Evolutionary conservation across 2,329 filamentous ascomycete genomes (phyloP).

Genomic region (Sarocladium strictum): DNA sequence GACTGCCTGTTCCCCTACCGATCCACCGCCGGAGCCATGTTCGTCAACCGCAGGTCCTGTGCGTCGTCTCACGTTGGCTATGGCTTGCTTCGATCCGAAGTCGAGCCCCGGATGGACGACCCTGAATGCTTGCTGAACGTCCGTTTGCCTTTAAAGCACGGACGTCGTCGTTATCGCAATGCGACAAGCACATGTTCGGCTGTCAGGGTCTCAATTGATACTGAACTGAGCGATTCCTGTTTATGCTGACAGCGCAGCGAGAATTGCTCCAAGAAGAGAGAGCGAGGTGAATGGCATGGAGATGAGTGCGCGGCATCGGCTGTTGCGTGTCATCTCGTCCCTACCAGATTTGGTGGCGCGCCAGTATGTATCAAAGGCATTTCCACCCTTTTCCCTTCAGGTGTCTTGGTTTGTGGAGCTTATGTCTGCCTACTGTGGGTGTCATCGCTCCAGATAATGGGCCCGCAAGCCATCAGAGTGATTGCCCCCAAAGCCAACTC

Average conservation of each 20-base stretch:
- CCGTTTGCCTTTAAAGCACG: background rate
- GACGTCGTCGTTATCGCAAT: background rate
- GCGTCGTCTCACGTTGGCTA: background rate
- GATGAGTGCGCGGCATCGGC: background rate
- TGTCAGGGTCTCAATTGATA: too few species aligned
- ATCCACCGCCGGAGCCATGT: background rate
- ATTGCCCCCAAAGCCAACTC: background rate
- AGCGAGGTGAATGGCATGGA: background rate
- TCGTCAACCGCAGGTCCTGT: background rate
- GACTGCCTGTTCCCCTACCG: background rate
- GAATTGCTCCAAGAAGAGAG: background rate
- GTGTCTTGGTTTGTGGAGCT: conserved; percentile 8
- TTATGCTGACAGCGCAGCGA: too few species aligned
- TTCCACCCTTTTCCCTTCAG: background rate
- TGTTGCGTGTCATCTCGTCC: conserved; percentile 9
- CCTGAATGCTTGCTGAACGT: background rate
- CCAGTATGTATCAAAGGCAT: conserved; percentile 9
- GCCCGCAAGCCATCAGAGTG: background rate
- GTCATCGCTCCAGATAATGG: conserved; percentile 2
- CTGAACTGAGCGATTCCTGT: too few species aligned
- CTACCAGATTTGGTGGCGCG: conserved; percentile 7
- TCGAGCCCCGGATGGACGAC: background rate
- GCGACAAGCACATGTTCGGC: too few species aligned
- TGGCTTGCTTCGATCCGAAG: background rate
- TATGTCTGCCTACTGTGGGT: background rate